These are phyloP conservation scores for Rhodocollybia butyracea DNA, from an alignment of 768 basidiomycete genomes.

Conservation along the genomic window DNA sequence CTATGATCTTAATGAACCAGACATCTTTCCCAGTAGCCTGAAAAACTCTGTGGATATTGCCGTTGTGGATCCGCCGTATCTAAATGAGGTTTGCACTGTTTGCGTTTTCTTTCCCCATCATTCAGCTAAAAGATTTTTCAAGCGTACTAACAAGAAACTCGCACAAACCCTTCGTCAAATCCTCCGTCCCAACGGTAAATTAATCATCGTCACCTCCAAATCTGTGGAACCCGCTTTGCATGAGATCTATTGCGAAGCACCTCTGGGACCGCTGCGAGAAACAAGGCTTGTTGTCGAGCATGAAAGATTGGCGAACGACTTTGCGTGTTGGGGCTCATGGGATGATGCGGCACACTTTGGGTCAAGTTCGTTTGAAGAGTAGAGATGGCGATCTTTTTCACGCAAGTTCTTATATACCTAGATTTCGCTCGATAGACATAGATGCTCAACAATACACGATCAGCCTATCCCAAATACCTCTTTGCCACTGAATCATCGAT, in stretches of 20 bases:
- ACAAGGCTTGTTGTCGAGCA: conserved; percentile 34
- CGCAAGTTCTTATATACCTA: no score
- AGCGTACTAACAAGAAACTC: conserved; percentile 41
- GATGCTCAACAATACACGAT: no score
- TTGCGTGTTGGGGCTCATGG: conserved; percentile 43
- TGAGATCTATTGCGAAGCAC: conserved; percentile 31
- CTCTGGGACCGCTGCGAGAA: conserved; percentile 34
- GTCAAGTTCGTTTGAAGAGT: conserved; percentile 1
- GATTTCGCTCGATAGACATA: no score
- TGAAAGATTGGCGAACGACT: conserved; percentile 37
- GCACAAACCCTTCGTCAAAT: conserved; percentile 35
- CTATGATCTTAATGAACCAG: conserved; percentile 44
- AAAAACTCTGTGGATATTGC: conserved; percentile 33
- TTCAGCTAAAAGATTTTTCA: background rate
- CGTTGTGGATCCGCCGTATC: conserved; percentile 43
- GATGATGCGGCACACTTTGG: conserved; percentile 29
- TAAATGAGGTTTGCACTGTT: conserved; percentile 35
- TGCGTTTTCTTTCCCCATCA: background rate
- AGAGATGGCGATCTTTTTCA: no score
- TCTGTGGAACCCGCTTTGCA: conserved; percentile 32
- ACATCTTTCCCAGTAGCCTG: conserved; percentile 30
- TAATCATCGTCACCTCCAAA: conserved; percentile 38
- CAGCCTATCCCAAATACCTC: no score
- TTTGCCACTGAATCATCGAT: no score
- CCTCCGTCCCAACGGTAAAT: conserved; percentile 34